These are phyloP conservation scores for Arthrocladium fulminans DNA, from an alignment of 2,329 filamentous ascomycete genomes.

Conservation along the genomic window DNA sequence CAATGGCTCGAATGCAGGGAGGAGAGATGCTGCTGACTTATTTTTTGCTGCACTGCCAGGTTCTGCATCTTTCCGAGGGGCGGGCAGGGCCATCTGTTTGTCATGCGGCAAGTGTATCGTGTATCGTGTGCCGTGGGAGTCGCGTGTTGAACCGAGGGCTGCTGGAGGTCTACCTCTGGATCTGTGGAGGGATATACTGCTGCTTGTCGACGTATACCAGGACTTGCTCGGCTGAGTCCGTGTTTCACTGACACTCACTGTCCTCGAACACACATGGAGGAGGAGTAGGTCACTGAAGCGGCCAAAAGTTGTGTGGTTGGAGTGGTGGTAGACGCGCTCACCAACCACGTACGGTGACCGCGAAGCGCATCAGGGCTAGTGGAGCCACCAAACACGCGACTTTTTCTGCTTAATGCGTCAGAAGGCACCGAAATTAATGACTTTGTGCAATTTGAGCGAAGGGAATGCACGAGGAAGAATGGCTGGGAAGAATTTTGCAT, in stretches of 20 bases:
- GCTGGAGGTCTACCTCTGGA: not conserved
- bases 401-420: constrained; percentile 5
- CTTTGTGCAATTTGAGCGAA: constrained; percentile 4
- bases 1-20: constrained; percentile 43
- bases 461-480: not conserved
- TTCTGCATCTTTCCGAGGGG: constrained; percentile 15
- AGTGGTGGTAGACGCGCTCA: constrained; percentile 9
- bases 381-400: constrained; percentile 3
- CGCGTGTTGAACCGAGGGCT: constrained; percentile 1
- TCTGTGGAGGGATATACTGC: not conserved
- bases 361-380: constrained; percentile 8
- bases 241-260: not conserved
- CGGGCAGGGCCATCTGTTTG: constrained; percentile 8
- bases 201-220: not conserved
- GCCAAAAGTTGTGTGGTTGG: constrained; percentile 9
- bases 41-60: constrained; percentile 32
- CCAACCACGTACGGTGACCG: not conserved
- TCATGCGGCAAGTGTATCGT: constrained; percentile 2
- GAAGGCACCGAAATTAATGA: not conserved
- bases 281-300: constrained; percentile 5
- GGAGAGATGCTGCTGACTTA: constrained; percentile 36
- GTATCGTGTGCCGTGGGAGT: not conserved
- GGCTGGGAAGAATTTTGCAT: constrained; percentile 1
- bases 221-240: not conserved
- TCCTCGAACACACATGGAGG: not conserved